A percentile compares a stretch with the other conserved stretches of the same genome.
Conservation (phyloP, 2,329 filamentous ascomycete species). For the Meredithiella fracta region DNA sequence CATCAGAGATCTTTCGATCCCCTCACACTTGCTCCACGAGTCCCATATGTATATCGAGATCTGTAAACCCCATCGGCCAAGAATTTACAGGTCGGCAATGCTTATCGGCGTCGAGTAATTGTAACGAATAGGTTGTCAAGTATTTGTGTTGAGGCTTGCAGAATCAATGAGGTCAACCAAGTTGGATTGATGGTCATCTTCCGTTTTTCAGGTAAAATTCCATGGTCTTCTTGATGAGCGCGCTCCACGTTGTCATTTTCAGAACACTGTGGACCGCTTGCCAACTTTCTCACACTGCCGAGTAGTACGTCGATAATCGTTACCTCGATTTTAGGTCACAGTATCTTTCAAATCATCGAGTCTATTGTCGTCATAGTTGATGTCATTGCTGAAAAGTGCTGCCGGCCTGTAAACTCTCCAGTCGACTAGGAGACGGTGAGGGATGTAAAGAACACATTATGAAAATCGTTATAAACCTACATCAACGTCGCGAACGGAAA, state of each 20-base stretch:
- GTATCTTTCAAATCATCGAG: not conserved
- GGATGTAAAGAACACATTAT: not conserved
- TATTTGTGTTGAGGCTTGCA: not conserved
- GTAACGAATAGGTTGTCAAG: not conserved
- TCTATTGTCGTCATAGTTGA: not conserved
- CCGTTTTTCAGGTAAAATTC: too few species aligned
- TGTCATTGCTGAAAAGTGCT: not conserved
- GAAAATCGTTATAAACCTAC: slow-evolving; percentile 33
- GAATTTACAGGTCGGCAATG: slow-evolving; percentile 14
- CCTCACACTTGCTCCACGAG: slow-evolving; percentile 50
- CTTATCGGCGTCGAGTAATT: slow-evolving; percentile 17
- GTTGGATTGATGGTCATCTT: not conserved
- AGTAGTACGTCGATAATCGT: not conserved
- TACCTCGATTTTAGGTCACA: not conserved
- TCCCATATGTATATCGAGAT: slow-evolving; percentile 17
- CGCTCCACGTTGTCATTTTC: not conserved
- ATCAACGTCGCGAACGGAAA: slow-evolving; percentile 74
- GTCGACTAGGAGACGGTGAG: not conserved
- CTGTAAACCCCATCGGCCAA: not conserved
- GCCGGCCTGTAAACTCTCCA: not conserved
- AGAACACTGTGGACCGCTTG: not conserved
- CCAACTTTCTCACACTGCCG: not conserved
- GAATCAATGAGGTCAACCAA: not conserved
- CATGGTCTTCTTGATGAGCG: not conserved
- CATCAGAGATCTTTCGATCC: slow-evolving; percentile 56